These are phyloP conservation scores for Penicillium verrucosum DNA, from an alignment of 2,329 filamentous ascomycete genomes.

Conservation along the genomic window DNA sequence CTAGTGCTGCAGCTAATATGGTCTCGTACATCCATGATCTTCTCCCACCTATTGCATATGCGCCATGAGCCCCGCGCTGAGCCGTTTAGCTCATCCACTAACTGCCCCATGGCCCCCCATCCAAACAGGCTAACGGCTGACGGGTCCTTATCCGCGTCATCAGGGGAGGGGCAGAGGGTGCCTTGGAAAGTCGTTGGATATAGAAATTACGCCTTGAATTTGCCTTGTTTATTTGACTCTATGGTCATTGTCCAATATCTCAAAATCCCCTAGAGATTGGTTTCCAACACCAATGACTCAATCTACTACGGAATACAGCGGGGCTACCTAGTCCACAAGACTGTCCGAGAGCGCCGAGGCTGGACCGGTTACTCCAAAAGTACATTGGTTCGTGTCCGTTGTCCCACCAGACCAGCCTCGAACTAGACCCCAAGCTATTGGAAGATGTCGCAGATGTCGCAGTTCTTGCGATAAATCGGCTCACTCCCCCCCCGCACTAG, in stretches of 20 bases:
- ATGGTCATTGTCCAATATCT: background rate
- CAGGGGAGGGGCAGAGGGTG: background rate
- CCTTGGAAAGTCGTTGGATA: background rate
- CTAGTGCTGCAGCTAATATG: slow-evolving; percentile 1
- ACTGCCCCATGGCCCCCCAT: background rate
- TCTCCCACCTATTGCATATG: slow-evolving; percentile 4
- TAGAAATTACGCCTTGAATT: background rate
- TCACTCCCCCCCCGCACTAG: background rate
- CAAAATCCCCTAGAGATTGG: background rate
- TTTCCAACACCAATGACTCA: background rate
- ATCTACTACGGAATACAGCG: background rate
- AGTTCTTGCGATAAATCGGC: background rate
- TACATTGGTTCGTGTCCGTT: background rate
- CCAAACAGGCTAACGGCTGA: background rate
- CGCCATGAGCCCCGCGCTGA: slow-evolving; percentile 2
- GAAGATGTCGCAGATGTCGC: background rate
- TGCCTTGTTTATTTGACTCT: background rate
- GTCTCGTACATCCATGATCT: background rate
- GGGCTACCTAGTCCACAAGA: background rate
- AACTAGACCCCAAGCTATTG: background rate
- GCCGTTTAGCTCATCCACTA: slow-evolving; percentile 2
- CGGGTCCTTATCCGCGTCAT: background rate
- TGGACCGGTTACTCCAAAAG: slow-evolving; percentile 1
- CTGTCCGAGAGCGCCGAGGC: background rate
- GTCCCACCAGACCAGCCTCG: background rate